These are phyloP conservation scores for Bathelium albidoporum DNA, from an alignment of 495 filamentous ascomycete species.

Conservation along the genomic window DNA sequence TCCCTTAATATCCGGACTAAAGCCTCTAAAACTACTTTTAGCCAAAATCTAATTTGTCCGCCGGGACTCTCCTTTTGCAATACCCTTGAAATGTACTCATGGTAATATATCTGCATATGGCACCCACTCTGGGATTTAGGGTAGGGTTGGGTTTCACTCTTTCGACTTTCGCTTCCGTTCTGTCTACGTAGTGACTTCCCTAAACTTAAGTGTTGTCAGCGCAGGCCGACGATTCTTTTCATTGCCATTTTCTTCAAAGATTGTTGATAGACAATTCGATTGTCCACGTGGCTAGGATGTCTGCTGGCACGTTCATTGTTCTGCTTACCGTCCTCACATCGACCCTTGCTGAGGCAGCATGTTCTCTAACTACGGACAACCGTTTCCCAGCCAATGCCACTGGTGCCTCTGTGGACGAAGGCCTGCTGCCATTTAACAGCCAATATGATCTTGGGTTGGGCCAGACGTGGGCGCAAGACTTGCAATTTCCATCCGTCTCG, in stretches of 20 bases:
- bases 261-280: no score
- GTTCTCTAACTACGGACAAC: not conserved
- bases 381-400: not conserved
- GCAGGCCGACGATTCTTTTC: no score
- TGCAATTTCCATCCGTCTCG: not conserved
- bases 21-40: no score
- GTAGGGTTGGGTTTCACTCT: not conserved
- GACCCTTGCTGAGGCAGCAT: not conserved
- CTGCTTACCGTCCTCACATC: not conserved
- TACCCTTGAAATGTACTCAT: not conserved
- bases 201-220: no score
- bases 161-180: not conserved
- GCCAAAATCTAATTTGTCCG: conserved; percentile 4
- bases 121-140: not conserved
- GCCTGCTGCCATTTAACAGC: conserved; percentile 1
- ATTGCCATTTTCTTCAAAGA: no score
- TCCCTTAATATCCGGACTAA: no score
- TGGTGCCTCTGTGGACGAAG: conserved; percentile 1
- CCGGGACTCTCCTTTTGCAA: not conserved
- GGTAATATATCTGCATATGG: not conserved
- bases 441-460: not conserved
- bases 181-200: not conserved
- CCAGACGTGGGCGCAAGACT: not conserved
- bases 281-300: not conserved
- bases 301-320: not conserved